Conservation (phyloP, 108 stramenopile genomes). For the Phaeodactylum tricornutum region DNA sequence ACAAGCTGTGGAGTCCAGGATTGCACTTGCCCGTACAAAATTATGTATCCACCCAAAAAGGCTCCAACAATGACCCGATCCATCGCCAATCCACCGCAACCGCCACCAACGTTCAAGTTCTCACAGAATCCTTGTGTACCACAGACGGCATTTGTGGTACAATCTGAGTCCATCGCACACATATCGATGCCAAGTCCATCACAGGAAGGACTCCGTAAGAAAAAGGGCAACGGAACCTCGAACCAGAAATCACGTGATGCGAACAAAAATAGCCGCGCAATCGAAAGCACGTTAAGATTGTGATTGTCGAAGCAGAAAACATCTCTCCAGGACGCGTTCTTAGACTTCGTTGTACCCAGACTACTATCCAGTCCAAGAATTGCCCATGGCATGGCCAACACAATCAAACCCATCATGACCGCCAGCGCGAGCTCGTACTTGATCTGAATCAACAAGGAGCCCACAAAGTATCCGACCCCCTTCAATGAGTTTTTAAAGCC, state of each 20-base stretch:
- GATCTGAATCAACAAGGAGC: slow-evolving; percentile 65
- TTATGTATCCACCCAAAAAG: slow-evolving; percentile 89
- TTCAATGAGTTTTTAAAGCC: slow-evolving; percentile 95
- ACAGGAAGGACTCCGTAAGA: slow-evolving; percentile 74
- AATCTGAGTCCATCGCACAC: slow-evolving; percentile 38
- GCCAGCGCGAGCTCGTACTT: slow-evolving; percentile 67
- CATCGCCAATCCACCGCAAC: slow-evolving; percentile 74
- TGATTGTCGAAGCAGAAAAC: slow-evolving; percentile 70
- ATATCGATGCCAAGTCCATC: slow-evolving; percentile 43
- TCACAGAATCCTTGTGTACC: slow-evolving; percentile 35
- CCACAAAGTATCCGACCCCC: slow-evolving; percentile 86
- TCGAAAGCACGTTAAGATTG: slow-evolving; percentile 76
- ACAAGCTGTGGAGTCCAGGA: slow-evolving; percentile 87
- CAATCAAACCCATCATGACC: slow-evolving; percentile 77
- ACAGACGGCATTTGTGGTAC: slow-evolving; percentile 51
- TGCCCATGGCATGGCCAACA: slow-evolving; percentile 82
- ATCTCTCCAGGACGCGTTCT: slow-evolving; percentile 59
- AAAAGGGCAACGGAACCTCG: slow-evolving; percentile 91
- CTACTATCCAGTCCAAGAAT: slow-evolving; percentile 63
- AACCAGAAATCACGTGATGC: slow-evolving; percentile 94
- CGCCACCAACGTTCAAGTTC: slow-evolving; percentile 63
- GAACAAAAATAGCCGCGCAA: slow-evolving; percentile 87
- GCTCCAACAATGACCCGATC: slow-evolving; percentile 75
- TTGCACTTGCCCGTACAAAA: slow-evolving; percentile 92
- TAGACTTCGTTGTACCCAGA: slow-evolving; percentile 75